These are phyloP conservation scores for Trifolium subterraneum DNA, from an alignment of 306 rosid species.

Conservation along the genomic window DNA sequence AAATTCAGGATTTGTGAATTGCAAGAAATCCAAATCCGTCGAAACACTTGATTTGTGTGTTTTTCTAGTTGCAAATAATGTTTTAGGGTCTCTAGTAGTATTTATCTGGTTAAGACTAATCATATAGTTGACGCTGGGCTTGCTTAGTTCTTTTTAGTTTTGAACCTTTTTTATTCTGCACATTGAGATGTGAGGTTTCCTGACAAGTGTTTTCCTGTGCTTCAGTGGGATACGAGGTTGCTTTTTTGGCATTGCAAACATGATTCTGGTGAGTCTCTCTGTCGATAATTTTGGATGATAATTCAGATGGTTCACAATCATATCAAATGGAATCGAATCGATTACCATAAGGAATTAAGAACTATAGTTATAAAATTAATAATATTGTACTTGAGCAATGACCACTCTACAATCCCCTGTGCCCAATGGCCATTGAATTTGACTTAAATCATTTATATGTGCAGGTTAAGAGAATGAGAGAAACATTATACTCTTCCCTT, in stretches of 20 bases:
- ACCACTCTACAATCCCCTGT: conserved; percentile 5
- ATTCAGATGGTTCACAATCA: not conserved
- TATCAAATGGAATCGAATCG: conserved; percentile 15
- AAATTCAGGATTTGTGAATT: not conserved
- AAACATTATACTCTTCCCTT: conserved; percentile 87
- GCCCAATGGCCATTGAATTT: conserved; percentile 25
- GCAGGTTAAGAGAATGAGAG: conserved; percentile 97
- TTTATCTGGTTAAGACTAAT: conserved; percentile 6
- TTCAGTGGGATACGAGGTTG: conserved; percentile 94
- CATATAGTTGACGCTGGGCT: not conserved
- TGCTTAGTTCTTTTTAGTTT: conserved; percentile 24
- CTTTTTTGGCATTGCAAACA: conserved; percentile 91
- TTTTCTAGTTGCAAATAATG: not conserved
- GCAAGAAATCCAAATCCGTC: not conserved
- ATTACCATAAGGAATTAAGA: conserved; percentile 15
- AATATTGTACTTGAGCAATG: conserved; percentile 24
- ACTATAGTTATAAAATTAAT: conserved; percentile 15
- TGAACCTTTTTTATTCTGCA: conserved; percentile 16
- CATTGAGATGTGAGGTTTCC: conserved; percentile 41
- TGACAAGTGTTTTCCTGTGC: conserved; percentile 49
- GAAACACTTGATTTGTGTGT: not conserved
- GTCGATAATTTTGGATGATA: not conserved
- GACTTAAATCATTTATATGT: conserved; percentile 29
- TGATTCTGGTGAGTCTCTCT: conserved; percentile 81
- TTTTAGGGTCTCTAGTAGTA: not conserved